Percentiles rank a stretch among this genome's conserved stretches.
phyloP scores from a whole-genome alignment of 176 grass and related monocot species.

The Panicum miliaceum region DNA sequence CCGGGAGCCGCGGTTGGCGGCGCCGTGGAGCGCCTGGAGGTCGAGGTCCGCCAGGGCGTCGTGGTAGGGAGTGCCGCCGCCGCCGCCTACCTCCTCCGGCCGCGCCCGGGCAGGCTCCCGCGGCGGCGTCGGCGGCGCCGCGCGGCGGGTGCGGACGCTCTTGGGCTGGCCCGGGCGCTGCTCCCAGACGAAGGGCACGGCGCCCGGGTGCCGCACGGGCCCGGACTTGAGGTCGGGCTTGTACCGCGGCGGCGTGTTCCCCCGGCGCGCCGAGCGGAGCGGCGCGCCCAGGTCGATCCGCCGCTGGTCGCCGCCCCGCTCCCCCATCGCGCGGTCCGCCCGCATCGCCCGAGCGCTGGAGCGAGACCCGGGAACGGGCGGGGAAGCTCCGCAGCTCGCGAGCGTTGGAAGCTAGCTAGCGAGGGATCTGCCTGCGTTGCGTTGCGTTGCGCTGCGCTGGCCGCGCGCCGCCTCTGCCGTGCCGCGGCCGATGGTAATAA shows the following conservation, averaged over 20 bases:
- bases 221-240: conserved; percentile 70
- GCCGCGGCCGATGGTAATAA: background rate
- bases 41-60: conserved; percentile 31
- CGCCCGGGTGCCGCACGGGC: conserved; percentile 67
- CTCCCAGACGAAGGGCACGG: conserved; percentile 92
- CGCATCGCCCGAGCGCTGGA: conserved; percentile 37
- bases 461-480: conserved; percentile 19
- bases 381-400: background rate
- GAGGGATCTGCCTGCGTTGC: conserved; percentile 41
- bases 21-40: background rate
- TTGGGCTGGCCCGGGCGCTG: conserved; percentile 84
- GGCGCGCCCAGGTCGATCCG: conserved; percentile 77
- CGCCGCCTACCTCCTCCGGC: conserved; percentile 27
- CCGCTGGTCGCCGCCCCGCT: conserved; percentile 24
- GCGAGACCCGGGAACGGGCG: conserved; percentile 33
- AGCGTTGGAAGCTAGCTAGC: background rate
- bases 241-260: conserved; percentile 45
- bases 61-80: conserved; percentile 36
- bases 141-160: conserved; percentile 49
- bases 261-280: conserved; percentile 42
- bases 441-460: background rate
- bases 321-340: conserved; percentile 43
- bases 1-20: background rate
- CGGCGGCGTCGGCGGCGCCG: conserved; percentile 17
- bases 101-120: background rate